Evolutionary conservation across 768 basidiomycete genomes (phyloP).

Genomic region (Boletus rubescentipes): DNA sequence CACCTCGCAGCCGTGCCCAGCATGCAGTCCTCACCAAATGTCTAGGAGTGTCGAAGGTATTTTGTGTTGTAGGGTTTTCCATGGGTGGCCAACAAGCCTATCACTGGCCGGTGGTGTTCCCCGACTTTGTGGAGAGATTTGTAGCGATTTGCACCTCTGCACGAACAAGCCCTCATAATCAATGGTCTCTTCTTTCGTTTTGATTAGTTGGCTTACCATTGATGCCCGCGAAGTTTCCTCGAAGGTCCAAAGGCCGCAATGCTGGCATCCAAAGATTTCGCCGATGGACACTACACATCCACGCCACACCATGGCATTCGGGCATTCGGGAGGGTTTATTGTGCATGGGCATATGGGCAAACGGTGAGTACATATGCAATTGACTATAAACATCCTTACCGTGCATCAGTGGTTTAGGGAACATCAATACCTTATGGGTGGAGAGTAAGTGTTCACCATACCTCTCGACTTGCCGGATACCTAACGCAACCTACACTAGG

Average conservation of each 20-base stretch:
- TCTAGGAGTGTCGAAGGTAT: slow-evolving; percentile 13
- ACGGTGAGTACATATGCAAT: slow-evolving; percentile 36
- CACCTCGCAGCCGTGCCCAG: slow-evolving; percentile 46
- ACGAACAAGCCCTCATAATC: slow-evolving; percentile 53
- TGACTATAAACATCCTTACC: background rate
- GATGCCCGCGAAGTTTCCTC: slow-evolving; percentile 46
- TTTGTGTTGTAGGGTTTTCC: slow-evolving; percentile 47
- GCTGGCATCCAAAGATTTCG: slow-evolving; percentile 52
- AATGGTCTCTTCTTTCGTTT: slow-evolving; percentile 38
- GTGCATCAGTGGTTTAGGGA: slow-evolving; percentile 53
- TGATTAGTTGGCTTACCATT: background rate
- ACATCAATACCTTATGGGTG: slow-evolving; percentile 42
- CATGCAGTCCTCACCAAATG: slow-evolving; percentile 46
- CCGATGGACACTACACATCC: slow-evolving; percentile 50
- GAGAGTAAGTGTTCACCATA: slow-evolving; percentile 32
- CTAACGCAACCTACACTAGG: slow-evolving; percentile 23
- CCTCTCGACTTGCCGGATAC: background rate
- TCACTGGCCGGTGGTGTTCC: slow-evolving; percentile 58
- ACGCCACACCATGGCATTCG: slow-evolving; percentile 50
- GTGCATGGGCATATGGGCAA: slow-evolving; percentile 61
- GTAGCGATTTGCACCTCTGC: slow-evolving; percentile 51
- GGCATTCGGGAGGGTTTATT: slow-evolving; percentile 58
- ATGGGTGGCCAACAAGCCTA: slow-evolving; percentile 64
- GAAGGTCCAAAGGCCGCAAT: slow-evolving; percentile 61
- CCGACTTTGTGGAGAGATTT: slow-evolving; percentile 53